Conservation (phyloP, 2,329 filamentous ascomycete species). For the Keithomyces neogunnii region DNA sequence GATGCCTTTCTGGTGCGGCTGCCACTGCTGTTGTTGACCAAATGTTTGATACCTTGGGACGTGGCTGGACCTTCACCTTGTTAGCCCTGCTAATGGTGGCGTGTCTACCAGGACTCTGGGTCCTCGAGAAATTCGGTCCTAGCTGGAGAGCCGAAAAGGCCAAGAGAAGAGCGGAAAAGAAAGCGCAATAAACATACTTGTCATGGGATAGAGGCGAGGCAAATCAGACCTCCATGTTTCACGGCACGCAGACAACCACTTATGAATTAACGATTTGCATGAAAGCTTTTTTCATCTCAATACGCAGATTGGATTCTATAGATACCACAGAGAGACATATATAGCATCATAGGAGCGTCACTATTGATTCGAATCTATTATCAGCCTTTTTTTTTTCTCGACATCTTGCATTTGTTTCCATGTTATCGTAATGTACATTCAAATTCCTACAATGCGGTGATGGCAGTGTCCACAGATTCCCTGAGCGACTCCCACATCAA, state of each 20-base stretch:
- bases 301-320: neutral
- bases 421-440: neutral
- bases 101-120: conserved; percentile 39
- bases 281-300: neutral
- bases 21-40: conserved; percentile 50
- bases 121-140: conserved; percentile 40
- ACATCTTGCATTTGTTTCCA: neutral
- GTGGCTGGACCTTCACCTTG: conserved; percentile 56
- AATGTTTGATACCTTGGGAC: conserved; percentile 48
- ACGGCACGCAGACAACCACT: neutral
- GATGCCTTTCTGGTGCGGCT: conserved; percentile 53
- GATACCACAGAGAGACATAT: neutral
- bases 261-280: neutral
- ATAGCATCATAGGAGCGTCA: neutral
- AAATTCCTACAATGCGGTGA: conserved; percentile 36
- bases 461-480: conserved; percentile 56
- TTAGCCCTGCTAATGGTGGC: conserved; percentile 41
- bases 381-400: neutral
- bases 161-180: conserved; percentile 16
- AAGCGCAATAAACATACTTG: neutral
- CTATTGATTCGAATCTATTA: neutral
- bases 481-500: conserved; percentile 84
- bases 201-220: neutral
- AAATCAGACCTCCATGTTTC: neutral
- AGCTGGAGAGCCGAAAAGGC: conserved; percentile 42